phyloP scores from a whole-genome alignment of 345 rosid species.

The Eucalyptus pumila region DNA sequence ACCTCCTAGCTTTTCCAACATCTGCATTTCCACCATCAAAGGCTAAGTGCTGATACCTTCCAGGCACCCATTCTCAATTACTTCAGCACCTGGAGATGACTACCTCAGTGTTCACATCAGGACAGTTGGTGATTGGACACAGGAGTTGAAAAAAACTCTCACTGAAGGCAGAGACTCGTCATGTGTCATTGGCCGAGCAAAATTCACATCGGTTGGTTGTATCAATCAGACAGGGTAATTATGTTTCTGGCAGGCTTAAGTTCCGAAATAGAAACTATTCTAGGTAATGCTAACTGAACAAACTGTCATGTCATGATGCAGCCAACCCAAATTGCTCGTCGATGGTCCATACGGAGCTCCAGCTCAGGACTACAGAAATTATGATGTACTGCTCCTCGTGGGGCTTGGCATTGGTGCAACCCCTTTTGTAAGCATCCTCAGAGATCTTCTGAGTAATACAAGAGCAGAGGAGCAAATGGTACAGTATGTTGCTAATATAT shows the following conservation, averaged over 20 bases:
- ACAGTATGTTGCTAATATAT: neutral
- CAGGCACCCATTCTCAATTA: constrained; percentile 95
- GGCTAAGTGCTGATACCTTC: neutral
- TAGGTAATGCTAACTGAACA: neutral
- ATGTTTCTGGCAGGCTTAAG: neutral
- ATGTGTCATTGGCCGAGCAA: constrained; percentile 43
- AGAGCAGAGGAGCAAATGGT: constrained; percentile 64
- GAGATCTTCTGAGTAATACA: constrained; percentile 65
- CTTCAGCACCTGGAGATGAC: constrained; percentile 90
- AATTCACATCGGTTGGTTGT: constrained; percentile 28
- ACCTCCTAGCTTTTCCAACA: neutral
- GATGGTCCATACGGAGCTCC: constrained; percentile 99
- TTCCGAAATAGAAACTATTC: neutral
- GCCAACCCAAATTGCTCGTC: constrained; percentile 55
- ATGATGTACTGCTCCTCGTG: constrained; percentile 87
- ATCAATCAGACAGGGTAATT: constrained; percentile 33
- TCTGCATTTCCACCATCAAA: neutral
- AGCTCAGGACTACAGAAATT: constrained; percentile 85
- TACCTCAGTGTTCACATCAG: constrained; percentile 85
- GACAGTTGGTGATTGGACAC: constrained; percentile 91
- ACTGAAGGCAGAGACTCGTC: constrained; percentile 46
- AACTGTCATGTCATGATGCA: constrained; percentile 15
- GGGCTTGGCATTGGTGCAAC: constrained; percentile 98
- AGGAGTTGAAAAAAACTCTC: constrained; percentile 58
- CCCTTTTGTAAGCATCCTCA: constrained; percentile 91